Evolutionary conservation across 805 yeast genomes (phyloP).

Genomic region (Ogataea chonburiensis): DNA sequence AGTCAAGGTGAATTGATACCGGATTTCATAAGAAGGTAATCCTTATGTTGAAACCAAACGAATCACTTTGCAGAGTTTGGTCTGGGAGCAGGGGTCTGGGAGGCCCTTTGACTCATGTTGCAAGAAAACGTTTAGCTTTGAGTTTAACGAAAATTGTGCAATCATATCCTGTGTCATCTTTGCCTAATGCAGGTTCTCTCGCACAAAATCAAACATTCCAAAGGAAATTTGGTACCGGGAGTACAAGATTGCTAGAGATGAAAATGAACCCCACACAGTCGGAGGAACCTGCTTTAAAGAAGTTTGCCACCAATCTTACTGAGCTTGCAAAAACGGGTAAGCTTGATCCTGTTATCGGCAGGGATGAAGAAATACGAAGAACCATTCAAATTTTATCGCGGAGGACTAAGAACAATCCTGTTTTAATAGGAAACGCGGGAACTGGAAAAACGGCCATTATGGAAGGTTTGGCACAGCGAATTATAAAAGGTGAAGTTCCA

Average conservation of each 20-base stretch:
- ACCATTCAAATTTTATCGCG: conserved; percentile 91
- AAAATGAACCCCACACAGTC: conserved; percentile 36
- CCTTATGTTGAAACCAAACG: conserved; percentile 1
- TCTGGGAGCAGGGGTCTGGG: too few species aligned
- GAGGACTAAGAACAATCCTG: conserved; percentile 94
- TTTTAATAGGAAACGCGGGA: conserved; percentile 93
- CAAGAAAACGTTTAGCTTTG: too few species aligned
- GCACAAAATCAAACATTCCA: too few species aligned
- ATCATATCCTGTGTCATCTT: too few species aligned
- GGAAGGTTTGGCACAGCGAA: conserved; percentile 95
- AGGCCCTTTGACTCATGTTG: too few species aligned
- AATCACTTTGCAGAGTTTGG: too few species aligned
- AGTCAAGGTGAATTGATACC: too few species aligned
- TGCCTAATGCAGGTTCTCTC: too few species aligned
- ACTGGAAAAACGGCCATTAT: conserved; percentile 97
- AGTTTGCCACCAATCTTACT: conserved; percentile 84
- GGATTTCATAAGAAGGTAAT: background rate
- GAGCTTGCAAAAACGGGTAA: conserved; percentile 85
- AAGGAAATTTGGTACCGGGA: background rate
- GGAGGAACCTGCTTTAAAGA: conserved; percentile 75
- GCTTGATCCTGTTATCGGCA: conserved; percentile 93
- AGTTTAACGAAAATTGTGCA: too few species aligned
- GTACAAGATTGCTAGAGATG: conserved; percentile 16
- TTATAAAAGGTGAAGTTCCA: conserved; percentile 89
- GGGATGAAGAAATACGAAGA: conserved; percentile 92